Evolutionary conservation across 1,139 yeast genomes (phyloP), one percentile per base, ranked within the genome.

Genomic region (Wickerhamomyces sp.): DNA sequence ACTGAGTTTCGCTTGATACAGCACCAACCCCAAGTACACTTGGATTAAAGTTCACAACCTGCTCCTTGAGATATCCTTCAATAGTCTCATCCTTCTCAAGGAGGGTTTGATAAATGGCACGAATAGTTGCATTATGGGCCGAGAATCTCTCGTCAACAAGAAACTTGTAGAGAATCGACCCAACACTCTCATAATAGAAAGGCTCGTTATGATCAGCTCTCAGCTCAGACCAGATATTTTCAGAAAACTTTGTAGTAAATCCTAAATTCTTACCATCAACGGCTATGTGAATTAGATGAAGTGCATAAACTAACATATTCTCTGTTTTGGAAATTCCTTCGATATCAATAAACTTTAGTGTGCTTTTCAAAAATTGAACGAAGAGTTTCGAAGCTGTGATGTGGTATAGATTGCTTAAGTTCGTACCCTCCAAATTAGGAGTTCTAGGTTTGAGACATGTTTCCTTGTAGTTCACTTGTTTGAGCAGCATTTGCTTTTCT

Each of bases 281-380:
- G 7, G 68, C 55, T 32, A 82, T 67, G 52, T 87, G 94, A 28
- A 85, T 67, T 44, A 89, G 63, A 53, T 88, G 90, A n/a, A 88
- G 64, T 0, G 74, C 58, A 2, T 81, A 69, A 28, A 76, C 78
- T 17, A 85, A 52, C 20, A 86, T 60, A 2, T 74, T 65, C 25
- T 86, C 95, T 15, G 69, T 57, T 37, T 70, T 71, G 20, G 63
- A 64, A 1, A 60, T 48, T 0, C 68, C 74, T 33, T 64, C 64
- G 22, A 60, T 55, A 18, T 55, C 51, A 14, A 78, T 63, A 51
- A 68, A 77, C 8, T 61, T 58, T 33, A 82, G 52, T 0, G 81
- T 67, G 26, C 67, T 70, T 29, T 71, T 68, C 35, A 83, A 44
- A 47, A 81, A 78, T 17, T 68, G 64, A 1, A 74, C 64, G 53